Evolutionary conservation across 2,329 filamentous ascomycete species (phyloP).

Genomic region (Ceratocystiopsis minuta): DNA sequence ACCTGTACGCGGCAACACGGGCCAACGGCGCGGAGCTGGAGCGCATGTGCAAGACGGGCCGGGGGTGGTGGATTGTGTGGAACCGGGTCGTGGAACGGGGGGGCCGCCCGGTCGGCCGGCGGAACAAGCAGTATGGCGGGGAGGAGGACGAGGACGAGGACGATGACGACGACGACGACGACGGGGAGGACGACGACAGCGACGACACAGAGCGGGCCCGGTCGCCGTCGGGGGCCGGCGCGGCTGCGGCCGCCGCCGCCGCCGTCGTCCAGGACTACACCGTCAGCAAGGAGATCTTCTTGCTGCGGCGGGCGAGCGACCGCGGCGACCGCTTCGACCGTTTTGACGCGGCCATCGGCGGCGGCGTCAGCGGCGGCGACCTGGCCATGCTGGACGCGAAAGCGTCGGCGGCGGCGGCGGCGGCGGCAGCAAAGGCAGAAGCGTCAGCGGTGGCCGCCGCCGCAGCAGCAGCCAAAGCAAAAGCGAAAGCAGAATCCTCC

Average conservation of each 20-base stretch:
- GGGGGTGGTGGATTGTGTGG: conserved; percentile 57
- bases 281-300: conserved; percentile 40
- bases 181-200: neutral
- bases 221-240: neutral
- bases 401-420: conserved; percentile 12
- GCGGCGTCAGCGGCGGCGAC: conserved; percentile 14
- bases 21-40: conserved; percentile 30
- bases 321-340: conserved; percentile 19
- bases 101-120: conserved; percentile 2
- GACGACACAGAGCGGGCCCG: conserved; percentile 2
- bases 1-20: conserved; percentile 31
- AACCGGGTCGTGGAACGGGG: conserved; percentile 30
- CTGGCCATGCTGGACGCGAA: neutral
- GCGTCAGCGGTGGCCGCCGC: conserved; percentile 15
- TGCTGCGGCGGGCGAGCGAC: conserved; percentile 42
- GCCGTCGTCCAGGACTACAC: conserved; percentile 6
- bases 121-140: neutral
- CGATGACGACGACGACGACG: neutral
- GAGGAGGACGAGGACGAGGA: neutral
- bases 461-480: neutral
- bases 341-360: conserved; percentile 13
- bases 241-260: neutral
- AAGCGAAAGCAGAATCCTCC: neutral
- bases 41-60: conserved; percentile 45
- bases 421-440: conserved; percentile 4